A percentile compares a stretch with the other conserved stretches of the same genome.
Evolutionary conservation across 2,329 filamentous ascomycete species (phyloP).

Genomic region (Huntiella abstrusa): DNA sequence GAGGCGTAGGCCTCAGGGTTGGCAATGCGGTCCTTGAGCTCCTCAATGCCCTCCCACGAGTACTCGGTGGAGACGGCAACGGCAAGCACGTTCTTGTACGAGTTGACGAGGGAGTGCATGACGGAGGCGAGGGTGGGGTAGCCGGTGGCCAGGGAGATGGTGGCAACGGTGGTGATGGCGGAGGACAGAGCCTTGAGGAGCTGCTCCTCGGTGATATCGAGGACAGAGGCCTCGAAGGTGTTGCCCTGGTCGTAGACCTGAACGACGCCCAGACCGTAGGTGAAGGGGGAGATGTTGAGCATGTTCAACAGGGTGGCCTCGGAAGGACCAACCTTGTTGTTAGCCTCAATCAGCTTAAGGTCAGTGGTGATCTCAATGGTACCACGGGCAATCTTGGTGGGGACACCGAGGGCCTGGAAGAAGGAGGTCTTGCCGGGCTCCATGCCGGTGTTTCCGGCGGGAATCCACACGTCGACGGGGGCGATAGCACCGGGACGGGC

Average conservation of each 20-base stretch:
- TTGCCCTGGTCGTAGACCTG: slow-evolving; percentile 98
- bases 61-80: slow-evolving; percentile 80
- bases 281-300: slow-evolving; percentile 99
- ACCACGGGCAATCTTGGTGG: slow-evolving; percentile 99
- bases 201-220: slow-evolving; percentile 91
- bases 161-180: slow-evolving; percentile 73
- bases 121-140: slow-evolving; percentile 93
- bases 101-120: slow-evolving; percentile 91
- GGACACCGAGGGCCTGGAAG: slow-evolving; percentile 99
- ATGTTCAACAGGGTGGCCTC: slow-evolving; percentile 98
- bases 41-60: slow-evolving; percentile 87
- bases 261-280: slow-evolving; percentile 88
- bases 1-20: slow-evolving; percentile 94
- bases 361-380: slow-evolving; percentile 99
- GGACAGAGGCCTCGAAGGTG: slow-evolving; percentile 65
- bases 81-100: slow-evolving; percentile 90
- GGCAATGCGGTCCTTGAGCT: slow-evolving; percentile 98
- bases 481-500: slow-evolving; percentile 96
- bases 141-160: slow-evolving; percentile 78
- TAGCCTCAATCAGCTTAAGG: slow-evolving; percentile 90
- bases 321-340: slow-evolving; percentile 89
- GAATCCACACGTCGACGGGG: slow-evolving; percentile 81
- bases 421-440: slow-evolving; percentile 99
- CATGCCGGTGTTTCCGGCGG: slow-evolving; percentile 99
- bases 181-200: slow-evolving; percentile 66